Percentiles rank a stretch among this genome's conserved stretches.
Evolutionary conservation across 1,284 basidiomycete species (phyloP).

Genomic region (Ganoderma lucidum): DNA sequence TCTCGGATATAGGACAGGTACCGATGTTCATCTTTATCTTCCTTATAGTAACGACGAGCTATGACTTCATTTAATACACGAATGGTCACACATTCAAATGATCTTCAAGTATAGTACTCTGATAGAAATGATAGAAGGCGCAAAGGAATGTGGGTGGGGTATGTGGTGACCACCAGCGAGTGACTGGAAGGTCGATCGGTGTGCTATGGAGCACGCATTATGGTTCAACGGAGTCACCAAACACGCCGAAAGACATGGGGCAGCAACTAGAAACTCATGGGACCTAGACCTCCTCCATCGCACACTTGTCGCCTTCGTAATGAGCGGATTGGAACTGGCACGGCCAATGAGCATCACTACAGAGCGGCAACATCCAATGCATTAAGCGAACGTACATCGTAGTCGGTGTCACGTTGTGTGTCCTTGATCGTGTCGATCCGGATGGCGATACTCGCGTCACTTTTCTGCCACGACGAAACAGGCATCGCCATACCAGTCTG

Average conservation of each 20-base stretch:
- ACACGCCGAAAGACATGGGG: not conserved
- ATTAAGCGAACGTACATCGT: not conserved
- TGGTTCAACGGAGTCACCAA: too few relatives aligned
- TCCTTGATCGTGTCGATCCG: conserved; percentile 15
- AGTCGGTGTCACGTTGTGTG: conserved; percentile 6
- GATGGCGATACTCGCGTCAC: conserved; percentile 12
- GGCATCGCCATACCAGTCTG: not conserved
- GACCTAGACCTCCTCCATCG: not conserved
- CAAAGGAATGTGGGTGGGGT: conserved; percentile 47
- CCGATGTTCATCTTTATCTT: too few relatives aligned
- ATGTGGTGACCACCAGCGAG: not conserved
- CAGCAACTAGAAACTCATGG: not conserved
- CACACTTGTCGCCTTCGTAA: not conserved
- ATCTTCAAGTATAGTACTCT: not conserved
- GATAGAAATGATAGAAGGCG: not conserved
- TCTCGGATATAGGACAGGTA: too few relatives aligned
- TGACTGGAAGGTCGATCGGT: too few relatives aligned
- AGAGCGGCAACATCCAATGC: not conserved
- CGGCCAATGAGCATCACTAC: not conserved
- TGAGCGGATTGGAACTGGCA: not conserved
- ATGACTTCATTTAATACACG: not conserved
- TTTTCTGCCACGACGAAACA: not conserved
- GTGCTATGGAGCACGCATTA: too few relatives aligned
- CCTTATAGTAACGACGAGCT: not conserved
- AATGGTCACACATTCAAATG: too few relatives aligned